Percentiles rank a stretch among this genome's conserved stretches.
Evolutionary conservation across 2,329 filamentous ascomycete species (phyloP).

Genomic region (Leptographium flavum): DNA sequence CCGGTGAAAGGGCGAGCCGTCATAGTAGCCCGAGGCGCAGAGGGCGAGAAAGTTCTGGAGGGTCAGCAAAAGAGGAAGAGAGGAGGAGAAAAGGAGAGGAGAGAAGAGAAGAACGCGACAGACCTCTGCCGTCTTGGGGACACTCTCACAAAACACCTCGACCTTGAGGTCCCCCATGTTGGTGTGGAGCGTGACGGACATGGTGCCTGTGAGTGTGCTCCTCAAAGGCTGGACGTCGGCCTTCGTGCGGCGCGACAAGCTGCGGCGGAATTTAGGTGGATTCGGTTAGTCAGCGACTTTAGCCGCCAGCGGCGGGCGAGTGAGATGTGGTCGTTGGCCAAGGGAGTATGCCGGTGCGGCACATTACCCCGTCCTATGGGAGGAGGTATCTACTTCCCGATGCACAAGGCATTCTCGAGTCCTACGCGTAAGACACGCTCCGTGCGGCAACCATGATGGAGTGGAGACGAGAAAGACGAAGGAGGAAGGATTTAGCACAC

Average conservation of each 20-base stretch:
- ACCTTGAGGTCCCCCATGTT: slow-evolving; percentile 83
- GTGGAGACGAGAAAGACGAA: no score
- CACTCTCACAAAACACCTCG: slow-evolving; percentile 89
- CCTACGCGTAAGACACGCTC: no score
- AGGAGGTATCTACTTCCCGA: no score
- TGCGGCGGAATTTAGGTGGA: not conserved
- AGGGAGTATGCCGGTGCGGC: no score
- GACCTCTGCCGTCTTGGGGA: slow-evolving; percentile 82
- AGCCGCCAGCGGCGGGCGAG: no score
- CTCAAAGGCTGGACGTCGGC: not conserved
- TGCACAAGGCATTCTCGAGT: no score
- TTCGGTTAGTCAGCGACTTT: no score
- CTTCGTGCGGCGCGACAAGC: not conserved
- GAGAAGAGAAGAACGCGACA: no score
- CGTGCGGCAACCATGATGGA: no score
- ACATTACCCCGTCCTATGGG: no score
- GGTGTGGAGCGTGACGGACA: slow-evolving; percentile 71
- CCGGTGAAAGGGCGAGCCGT: slow-evolving; percentile 63
- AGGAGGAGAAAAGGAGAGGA: not conserved
- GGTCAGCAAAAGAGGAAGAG: not conserved
- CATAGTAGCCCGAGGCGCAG: slow-evolving; percentile 66
- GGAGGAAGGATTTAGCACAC: no score
- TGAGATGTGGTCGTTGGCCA: no score
- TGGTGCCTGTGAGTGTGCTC: slow-evolving; percentile 14
- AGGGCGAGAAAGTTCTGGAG: slow-evolving; percentile 72